Base-by-base conservation (phyloP, 805 yeast genomes). In the Candida nanaspora region DNA sequence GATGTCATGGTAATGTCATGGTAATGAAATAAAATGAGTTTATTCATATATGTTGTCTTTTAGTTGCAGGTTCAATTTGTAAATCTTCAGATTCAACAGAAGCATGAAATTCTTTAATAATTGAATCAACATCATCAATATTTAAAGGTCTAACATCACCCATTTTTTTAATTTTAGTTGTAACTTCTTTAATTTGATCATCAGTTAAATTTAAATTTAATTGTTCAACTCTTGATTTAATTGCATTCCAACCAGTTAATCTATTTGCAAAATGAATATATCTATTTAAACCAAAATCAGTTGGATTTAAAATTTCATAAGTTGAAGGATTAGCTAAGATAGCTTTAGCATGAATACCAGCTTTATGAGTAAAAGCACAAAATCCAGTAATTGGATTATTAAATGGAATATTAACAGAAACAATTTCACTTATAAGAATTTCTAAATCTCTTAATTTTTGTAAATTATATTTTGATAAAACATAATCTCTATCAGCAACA, bases 351-450 rank as follows among this genome's bases (percentile, higher is more conserved):
- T 75, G 81, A 47, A 75, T 74, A 58, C 81, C 81, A 19, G 81
- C 81, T 62, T 75, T 75, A 59, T 75, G 81, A 33, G 81, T 75
- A 60, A 75, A 75, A 34, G 81, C 80, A 65, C 80, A 74, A 68
- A 75, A 75, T 16, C 81, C 81, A 35, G 81, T 75, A 53, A 75
- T 74, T 45, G 81, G 81, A 60, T 75, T 74, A 63, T 75, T 75
- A 65, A 75, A 75, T 19, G 81, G 81, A 48, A 75, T 68, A 49
- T 74, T 75, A 40, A 75, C 79, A 52, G 69, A 74, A 33, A 75
- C 80, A 22, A 76, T 73, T 38, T 75, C 80, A 22, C 80, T 80
- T 39, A 75, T 76, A 61, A 75, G 61, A 53, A 72, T 73, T 57
- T 75, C 81, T 53, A 75, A 63, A 45, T 74, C 80, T 63, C 80